Percentiles rank a stretch among this genome's conserved stretches.
Evolutionary conservation across 2,329 filamentous ascomycete species (phyloP).

Genomic region (Teratosphaeria nubilosa): DNA sequence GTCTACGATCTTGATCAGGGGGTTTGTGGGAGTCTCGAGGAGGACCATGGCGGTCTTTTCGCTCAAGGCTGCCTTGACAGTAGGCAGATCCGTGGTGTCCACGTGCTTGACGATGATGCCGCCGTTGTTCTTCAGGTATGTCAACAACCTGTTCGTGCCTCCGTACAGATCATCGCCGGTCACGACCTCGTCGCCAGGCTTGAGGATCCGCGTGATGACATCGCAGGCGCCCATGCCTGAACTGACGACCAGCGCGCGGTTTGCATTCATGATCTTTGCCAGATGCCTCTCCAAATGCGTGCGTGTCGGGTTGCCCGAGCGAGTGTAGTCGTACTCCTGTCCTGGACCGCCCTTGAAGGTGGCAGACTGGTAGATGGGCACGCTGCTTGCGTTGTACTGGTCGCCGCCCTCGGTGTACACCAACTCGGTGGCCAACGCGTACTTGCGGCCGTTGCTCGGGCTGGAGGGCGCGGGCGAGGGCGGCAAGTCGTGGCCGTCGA

Average conservation of each 20-base stretch:
- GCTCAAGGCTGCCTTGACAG: slow-evolving; percentile 58
- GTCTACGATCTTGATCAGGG: slow-evolving; percentile 95
- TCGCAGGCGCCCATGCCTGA: slow-evolving; percentile 97
- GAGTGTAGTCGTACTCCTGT: slow-evolving; percentile 93
- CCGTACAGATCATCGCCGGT: slow-evolving; percentile 96
- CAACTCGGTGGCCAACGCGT: slow-evolving; percentile 88
- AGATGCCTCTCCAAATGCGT: slow-evolving; percentile 93
- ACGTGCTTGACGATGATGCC: slow-evolving; percentile 94
- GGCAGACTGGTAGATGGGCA: slow-evolving; percentile 94
- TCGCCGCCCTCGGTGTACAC: slow-evolving; percentile 94
- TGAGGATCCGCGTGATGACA: slow-evolving; percentile 83
- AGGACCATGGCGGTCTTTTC: slow-evolving; percentile 89
- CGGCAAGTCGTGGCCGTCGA: slow-evolving; percentile 75
- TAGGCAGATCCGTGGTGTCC: slow-evolving; percentile 73
- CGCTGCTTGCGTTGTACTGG: slow-evolving; percentile 92
- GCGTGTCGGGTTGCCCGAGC: slow-evolving; percentile 91
- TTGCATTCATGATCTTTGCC: slow-evolving; percentile 97
- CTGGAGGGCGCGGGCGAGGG: slow-evolving; percentile 90
- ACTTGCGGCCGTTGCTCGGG: slow-evolving; percentile 74
- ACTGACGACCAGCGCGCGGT: slow-evolving; percentile 80
- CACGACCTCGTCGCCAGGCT: slow-evolving; percentile 91
- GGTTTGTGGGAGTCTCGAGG: slow-evolving; percentile 93
- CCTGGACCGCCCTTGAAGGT: slow-evolving; percentile 88
- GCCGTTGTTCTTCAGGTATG: slow-evolving; percentile 79
- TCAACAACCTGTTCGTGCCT: slow-evolving; percentile 85